Conservation (phyloP, 257 asterid genomes). For the Nicotiana knightiana region DNA sequence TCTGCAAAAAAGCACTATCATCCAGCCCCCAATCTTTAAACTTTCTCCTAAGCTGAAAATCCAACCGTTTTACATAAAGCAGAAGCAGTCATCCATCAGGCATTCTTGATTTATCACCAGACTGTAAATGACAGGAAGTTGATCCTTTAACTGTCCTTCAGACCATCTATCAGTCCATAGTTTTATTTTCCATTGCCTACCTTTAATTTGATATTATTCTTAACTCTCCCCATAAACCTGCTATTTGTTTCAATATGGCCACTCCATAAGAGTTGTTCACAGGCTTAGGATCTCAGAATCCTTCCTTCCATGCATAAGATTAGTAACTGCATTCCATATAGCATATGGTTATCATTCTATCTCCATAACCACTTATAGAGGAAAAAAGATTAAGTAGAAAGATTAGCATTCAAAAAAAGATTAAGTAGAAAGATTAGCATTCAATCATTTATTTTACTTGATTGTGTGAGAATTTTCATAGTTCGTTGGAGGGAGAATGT, state of each 20-base stretch:
- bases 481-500: constrained; percentile 7
- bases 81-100: background rate
- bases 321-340: background rate
- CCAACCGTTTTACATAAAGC: background rate
- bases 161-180: background rate
- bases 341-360: background rate
- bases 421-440: background rate
- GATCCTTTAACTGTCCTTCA: background rate
- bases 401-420: background rate
- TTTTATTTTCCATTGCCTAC: background rate
- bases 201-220: background rate
- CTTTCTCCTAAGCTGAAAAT: background rate
- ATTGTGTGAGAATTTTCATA: background rate
- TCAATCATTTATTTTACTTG: background rate
- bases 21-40: background rate
- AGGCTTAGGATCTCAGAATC: background rate
- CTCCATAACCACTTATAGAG: background rate
- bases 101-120: background rate
- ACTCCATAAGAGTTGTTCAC: background rate
- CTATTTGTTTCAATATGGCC: background rate
- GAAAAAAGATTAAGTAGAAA: background rate
- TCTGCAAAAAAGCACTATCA: background rate
- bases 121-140: background rate
- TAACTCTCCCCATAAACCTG: background rate
- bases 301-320: background rate